phyloP scores from a whole-genome alignment of 1,284 basidiomycete species.

The Ganoderma leucocontextum region DNA sequence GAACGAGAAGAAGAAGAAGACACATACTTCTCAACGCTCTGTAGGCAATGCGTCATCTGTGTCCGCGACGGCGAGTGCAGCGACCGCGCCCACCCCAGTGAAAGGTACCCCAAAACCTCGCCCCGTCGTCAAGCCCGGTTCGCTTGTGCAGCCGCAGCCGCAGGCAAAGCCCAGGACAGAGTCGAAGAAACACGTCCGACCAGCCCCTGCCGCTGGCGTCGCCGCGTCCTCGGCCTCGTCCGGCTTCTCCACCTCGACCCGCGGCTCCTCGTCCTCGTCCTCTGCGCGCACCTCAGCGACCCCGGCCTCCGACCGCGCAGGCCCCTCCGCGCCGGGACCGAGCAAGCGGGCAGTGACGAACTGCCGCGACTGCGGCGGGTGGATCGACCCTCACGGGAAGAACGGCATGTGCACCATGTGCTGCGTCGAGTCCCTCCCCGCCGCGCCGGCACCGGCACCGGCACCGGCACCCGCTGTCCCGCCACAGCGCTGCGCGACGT shows the following conservation, averaged over 20 bases:
- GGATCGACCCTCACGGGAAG: neutral
- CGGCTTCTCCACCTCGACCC: conserved; percentile 2
- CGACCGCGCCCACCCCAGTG: neutral
- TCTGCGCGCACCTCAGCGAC: neutral
- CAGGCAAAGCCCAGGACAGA: neutral
- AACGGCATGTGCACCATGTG: conserved; percentile 11
- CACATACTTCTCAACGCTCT: neutral
- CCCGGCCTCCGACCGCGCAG: neutral
- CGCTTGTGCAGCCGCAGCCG: neutral
- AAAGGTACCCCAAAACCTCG: neutral
- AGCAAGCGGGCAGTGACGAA: no score
- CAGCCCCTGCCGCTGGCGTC: neutral
- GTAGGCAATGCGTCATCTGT: neutral
- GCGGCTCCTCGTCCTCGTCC: conserved; percentile 3
- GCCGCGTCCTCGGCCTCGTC: conserved; percentile 4
- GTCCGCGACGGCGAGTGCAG: neutral
- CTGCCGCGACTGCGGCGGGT: conserved; percentile 1
- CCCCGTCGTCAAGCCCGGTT: neutral
- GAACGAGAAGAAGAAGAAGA: neutral
- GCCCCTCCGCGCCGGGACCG: neutral
- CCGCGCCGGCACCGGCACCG: neutral
- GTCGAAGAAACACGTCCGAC: neutral
- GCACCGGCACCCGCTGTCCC: neutral
- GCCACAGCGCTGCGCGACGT: conserved; percentile 4
- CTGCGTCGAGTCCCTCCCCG: conserved; percentile 4